Evolutionary conservation across 2,329 filamentous ascomycete genomes (phyloP).

Genomic region (Penicillium sclerotigenum): DNA sequence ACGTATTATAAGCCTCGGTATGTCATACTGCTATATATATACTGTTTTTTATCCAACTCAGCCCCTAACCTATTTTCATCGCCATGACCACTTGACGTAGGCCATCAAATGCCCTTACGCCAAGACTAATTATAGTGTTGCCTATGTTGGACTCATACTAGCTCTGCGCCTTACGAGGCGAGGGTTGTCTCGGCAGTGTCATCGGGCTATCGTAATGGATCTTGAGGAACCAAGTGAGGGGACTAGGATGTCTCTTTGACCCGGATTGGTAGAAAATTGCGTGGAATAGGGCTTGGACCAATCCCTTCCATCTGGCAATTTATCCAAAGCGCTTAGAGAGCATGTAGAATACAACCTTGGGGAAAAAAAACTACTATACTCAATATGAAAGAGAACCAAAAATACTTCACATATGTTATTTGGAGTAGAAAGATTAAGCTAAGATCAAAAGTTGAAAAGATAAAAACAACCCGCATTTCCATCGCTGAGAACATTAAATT

Average conservation of each 20-base stretch:
- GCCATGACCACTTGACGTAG: background rate
- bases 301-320: background rate
- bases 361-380: background rate
- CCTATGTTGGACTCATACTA: background rate
- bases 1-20: background rate
- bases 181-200: conserved; percentile 2
- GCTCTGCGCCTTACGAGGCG: conserved; percentile 1
- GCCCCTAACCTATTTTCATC: background rate
- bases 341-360: too few species aligned
- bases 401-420: background rate
- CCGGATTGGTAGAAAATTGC: background rate
- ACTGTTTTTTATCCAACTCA: background rate
- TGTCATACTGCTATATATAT: background rate
- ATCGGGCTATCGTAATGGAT: background rate
- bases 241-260: background rate
- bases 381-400: background rate
- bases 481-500: conserved; percentile 6
- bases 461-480: background rate
- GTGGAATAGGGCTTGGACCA: background rate
- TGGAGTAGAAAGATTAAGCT: background rate
- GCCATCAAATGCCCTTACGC: background rate
- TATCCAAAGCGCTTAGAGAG: background rate
- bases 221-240: background rate
- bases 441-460: conserved; percentile 1
- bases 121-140: conserved; percentile 6